These are phyloP conservation scores for Globisporangium echinulatum DNA, from an alignment of 352 stramenopile genomes.

Conservation along the genomic window DNA sequence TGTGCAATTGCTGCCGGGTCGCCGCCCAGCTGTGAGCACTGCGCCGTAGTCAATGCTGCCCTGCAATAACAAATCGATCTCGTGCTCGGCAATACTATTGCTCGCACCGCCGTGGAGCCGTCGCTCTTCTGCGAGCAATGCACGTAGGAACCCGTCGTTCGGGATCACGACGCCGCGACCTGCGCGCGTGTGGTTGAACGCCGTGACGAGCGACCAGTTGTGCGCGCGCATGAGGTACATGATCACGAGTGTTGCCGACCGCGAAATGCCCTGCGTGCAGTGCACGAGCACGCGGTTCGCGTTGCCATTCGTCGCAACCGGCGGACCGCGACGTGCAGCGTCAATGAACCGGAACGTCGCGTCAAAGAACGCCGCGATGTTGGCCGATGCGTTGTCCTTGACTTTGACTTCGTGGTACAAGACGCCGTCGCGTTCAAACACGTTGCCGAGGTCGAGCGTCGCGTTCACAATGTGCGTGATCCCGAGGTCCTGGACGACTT, in stretches of 20 bases:
- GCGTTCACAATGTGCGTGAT: slow-evolving; percentile 76
- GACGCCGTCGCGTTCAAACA: slow-evolving; percentile 37
- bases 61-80: slow-evolving; percentile 50
- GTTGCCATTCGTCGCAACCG: neutral
- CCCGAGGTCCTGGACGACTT: slow-evolving; percentile 46
- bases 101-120: slow-evolving; percentile 30
- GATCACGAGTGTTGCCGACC: slow-evolving; percentile 60
- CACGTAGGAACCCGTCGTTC: slow-evolving; percentile 51
- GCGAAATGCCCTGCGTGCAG: slow-evolving; percentile 68
- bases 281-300: slow-evolving; percentile 51
- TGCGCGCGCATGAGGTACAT: slow-evolving; percentile 63
- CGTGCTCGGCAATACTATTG: slow-evolving; percentile 37
- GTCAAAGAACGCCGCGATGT: slow-evolving; percentile 46
- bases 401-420: slow-evolving; percentile 62
- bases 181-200: slow-evolving; percentile 45
- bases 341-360: slow-evolving; percentile 41
- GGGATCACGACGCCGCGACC: slow-evolving; percentile 53
- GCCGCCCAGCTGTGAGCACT: neutral
- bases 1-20: slow-evolving; percentile 2
- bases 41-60: slow-evolving; percentile 19
- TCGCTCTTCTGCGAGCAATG: slow-evolving; percentile 41
- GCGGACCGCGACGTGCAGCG: slow-evolving; percentile 6
- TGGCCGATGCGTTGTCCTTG: slow-evolving; percentile 29
- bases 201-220: slow-evolving; percentile 46
- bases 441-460: slow-evolving; percentile 46